A percentile compares a stretch with the other conserved stretches of the same genome.
Conservation (phyloP, 2,329 filamentous ascomycete genomes). For the Aspergillus neoniger region DNA sequence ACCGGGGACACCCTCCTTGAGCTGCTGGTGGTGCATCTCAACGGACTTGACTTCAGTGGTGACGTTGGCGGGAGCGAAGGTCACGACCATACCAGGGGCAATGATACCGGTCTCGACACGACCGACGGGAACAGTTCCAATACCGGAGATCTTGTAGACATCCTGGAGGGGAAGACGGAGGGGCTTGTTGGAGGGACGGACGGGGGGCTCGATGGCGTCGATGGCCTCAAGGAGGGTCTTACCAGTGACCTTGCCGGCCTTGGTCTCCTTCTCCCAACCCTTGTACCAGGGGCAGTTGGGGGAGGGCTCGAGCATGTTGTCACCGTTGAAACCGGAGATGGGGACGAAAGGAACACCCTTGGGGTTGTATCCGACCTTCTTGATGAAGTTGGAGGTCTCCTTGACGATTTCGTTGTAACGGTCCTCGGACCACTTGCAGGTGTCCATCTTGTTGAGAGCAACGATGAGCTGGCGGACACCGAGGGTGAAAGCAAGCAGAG, state of each 20-base stretch:
- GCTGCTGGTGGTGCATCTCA: constrained; percentile 99
- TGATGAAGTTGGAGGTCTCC: constrained; percentile 99
- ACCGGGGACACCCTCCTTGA: constrained; percentile 89
- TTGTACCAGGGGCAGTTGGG: constrained; percentile 99
- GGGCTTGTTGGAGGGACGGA: constrained; percentile 96
- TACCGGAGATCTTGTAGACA: constrained; percentile 99
- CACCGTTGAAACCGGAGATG: constrained; percentile 99
- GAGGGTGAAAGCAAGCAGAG: constrained; percentile 98
- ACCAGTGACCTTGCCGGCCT: constrained; percentile 79
- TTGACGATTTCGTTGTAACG: constrained; percentile 99
- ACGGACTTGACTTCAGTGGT: constrained; percentile 99
- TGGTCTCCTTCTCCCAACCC: constrained; percentile 99
- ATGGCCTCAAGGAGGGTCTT: constrained; percentile 99
- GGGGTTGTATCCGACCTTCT: constrained; percentile 99
- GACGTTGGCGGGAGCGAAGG: constrained; percentile 97
- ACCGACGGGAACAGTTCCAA: constrained; percentile 98
- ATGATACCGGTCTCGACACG: constrained; percentile 99
- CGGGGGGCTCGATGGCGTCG: constrained; percentile 88
- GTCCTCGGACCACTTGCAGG: constrained; percentile 93
- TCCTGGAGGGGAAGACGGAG: constrained; percentile 99
- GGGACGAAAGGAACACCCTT: constrained; percentile 98
- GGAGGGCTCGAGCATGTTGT: constrained; percentile 96
- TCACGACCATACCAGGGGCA: constrained; percentile 82
- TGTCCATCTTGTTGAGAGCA: constrained; percentile 99
- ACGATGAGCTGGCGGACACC: constrained; percentile 99